phyloP scores from a whole-genome alignment of 495 filamentous ascomycete species.

The Geopyxis carbonaria region DNA sequence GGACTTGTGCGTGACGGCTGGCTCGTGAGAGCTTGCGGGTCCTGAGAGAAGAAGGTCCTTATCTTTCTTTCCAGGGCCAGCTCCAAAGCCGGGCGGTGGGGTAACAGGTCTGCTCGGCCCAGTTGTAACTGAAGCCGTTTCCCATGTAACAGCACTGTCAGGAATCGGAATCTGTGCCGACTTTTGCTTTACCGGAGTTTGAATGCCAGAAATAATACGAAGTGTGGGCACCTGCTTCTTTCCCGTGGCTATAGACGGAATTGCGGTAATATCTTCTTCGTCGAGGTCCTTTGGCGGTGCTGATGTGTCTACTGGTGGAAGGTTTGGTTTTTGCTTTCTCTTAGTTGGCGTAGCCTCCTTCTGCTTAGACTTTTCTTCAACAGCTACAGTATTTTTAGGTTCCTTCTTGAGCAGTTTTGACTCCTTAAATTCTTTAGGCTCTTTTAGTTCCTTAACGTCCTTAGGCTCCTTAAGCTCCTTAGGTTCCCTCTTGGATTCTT shows the following conservation, averaged over 20 bases:
- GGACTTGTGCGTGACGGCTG: conserved; percentile 59
- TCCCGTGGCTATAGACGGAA: background rate
- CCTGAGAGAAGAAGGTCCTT: conserved; percentile 3
- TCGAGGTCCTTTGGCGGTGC: conserved; percentile 13
- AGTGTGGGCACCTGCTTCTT: conserved; percentile 3
- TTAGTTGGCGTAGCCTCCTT: too few relatives aligned
- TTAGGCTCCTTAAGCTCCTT: conserved; percentile 20
- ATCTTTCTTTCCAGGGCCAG: conserved; percentile 1
- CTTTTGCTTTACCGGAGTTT: conserved; percentile 1
- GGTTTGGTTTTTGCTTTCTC: conserved; percentile 9
- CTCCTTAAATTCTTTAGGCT: conserved; percentile 21
- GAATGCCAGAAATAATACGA: background rate
- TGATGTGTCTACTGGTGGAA: conserved; percentile 15
- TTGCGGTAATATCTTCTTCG: background rate
- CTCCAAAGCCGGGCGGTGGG: background rate
- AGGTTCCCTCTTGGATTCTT: conserved; percentile 14
- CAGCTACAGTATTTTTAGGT: conserved; percentile 27
- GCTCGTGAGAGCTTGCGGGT: conserved; percentile 25
- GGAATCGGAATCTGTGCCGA: conserved; percentile 7
- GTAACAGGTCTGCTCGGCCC: conserved; percentile 1
- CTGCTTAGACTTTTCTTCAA: conserved; percentile 27
- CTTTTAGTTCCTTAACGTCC: conserved; percentile 24
- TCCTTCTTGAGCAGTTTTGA: conserved; percentile 19
- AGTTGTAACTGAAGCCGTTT: background rate
- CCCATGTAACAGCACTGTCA: conserved; percentile 6